Evolutionary conservation across 208 protist genomes (phyloP), one percentile per base, ranked within the genome.

Genomic region (Trypanosoma scelopori): DNA sequence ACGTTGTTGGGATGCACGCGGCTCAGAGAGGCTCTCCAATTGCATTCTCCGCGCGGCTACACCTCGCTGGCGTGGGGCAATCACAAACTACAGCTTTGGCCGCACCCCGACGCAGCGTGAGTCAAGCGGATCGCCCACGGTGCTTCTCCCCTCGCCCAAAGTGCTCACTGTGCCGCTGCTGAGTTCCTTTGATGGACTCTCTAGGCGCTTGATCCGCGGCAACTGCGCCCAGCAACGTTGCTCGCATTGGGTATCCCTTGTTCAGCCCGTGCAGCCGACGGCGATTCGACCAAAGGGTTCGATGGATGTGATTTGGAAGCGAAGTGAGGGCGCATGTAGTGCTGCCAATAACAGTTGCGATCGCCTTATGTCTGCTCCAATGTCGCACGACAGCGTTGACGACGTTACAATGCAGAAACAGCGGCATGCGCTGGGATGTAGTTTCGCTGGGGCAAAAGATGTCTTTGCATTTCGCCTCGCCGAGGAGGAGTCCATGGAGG

Each of bases 1-100:
- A 1, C 82, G 88, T 12, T 94, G 88, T 67, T 91, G 82, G 79
- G 82, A 90, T 58, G 78, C 78, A 16, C 82, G 80, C 4, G 58
- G 52, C n/a, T 49, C 77, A 39, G 79, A 91, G 76, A 46, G 84
- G 18, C 48, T 72, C 20, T 69, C 76, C 1, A 71, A 82, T 13
- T 71, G 67, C 32, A 76, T 85, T 22, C 65, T 81, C 6, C 58
- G 82, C 67, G 49, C 61, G 23, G 35, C 84, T 16, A 68, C 69
- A 22, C 46, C 56, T 27, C 68, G 48, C 22, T 27, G 73, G 20
- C 39, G 35, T 23, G 60, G 50, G 9, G 25, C 59, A 20, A 53
- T 71, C 5, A 22, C 25, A 39, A 39, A 49, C 23, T 16, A 37
- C n/a, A 61, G 63, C 20, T 45, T 53, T 57, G 51, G 39, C 1